A percentile compares a stretch with the other conserved stretches of the same genome.
Conservation (phyloP, 176 grass and related monocot species). For the Lolium multiflorum region DNA sequence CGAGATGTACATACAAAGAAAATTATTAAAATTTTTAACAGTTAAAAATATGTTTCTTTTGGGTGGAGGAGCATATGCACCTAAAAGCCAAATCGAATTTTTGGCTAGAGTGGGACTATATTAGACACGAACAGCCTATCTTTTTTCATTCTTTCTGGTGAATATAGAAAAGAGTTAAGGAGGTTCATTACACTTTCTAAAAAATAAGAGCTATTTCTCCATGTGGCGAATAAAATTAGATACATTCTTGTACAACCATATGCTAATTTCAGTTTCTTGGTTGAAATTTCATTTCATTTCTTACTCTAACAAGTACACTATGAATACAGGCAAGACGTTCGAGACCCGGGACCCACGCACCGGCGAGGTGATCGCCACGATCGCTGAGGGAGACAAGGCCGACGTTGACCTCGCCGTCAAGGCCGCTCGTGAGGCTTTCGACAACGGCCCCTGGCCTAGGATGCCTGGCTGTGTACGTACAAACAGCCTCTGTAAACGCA, state of each 20-base stretch:
- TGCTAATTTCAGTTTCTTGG: too few species aligned
- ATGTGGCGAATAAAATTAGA: too few species aligned
- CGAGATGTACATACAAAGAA: too few species aligned
- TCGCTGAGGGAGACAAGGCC: conserved; percentile 77
- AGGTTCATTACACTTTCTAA: neutral
- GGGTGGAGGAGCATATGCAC: too few species aligned
- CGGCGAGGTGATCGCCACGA: conserved; percentile 65
- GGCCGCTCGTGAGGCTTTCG: conserved; percentile 86
- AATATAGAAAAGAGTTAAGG: neutral
- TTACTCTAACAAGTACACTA: neutral
- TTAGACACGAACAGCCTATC: neutral
- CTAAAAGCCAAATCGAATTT: too few species aligned
- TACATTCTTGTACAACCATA: too few species aligned
- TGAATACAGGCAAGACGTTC: conserved; percentile 72
- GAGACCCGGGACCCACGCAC: conserved; percentile 75
- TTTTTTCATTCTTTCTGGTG: neutral
- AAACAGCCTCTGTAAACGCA: neutral
- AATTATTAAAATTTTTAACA: too few species aligned
- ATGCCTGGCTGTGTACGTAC: conserved; percentile 81
- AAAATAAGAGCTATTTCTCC: too few species aligned
- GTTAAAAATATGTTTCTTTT: too few species aligned
- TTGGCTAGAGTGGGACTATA: neutral
- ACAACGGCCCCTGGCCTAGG: conserved; percentile 86
- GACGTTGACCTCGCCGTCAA: conserved; percentile 79
- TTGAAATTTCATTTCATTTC: neutral